Base-by-base conservation (phyloP, 164 flowering plant genomes). In the Taxillus chinensis region DNA sequence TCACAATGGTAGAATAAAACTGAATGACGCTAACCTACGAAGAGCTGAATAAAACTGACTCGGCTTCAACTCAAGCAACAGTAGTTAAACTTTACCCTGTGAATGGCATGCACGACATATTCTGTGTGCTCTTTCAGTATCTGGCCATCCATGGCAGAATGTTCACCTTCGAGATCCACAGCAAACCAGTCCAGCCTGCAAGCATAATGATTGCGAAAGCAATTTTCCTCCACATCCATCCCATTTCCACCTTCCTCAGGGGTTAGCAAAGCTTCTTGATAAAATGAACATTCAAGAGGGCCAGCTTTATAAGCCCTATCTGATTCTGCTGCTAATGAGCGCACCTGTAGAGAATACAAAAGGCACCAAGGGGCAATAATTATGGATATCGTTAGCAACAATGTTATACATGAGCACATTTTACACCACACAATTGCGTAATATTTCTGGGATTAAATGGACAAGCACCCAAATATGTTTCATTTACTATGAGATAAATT, bases 131-230 rank as follows among this genome's bases (percentile, higher is more conserved):
- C 99, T 83, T 89, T 89, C 65, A 95, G 87, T 65, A 87, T 87
- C 53, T 74, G 86, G 60, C 96, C 92, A 85, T 91, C 99, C 99
- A 95, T 89, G 51, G 99, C 99, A 71, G 99, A 95, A 77, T 95
- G 99, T 78, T 95, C 97, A 68, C 89, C 99, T 78, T 87, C 99
- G 64, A 95, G 95, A 80, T 95, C 97, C 65, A 95, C 99, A 63
- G 97, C 86, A 79, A 91, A 95, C 99, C 99, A 95, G 56, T 95
- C 96, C 64, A 95, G 77, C 80, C 67, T 79, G 72, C 68, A 27
- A 48, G 67, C 45, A 63, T 95, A 95, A 42, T 80, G 93, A 60
- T 75, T 82, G 41, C 92, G 86, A 64, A 83, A 60, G 64, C 67
- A 63, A 70, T 81, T 74, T 7, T 62, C 48, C 71, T 80, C 81